Conservation (phyloP, 2,329 filamentous ascomycete species). For the Clarireedia monteithiana region DNA sequence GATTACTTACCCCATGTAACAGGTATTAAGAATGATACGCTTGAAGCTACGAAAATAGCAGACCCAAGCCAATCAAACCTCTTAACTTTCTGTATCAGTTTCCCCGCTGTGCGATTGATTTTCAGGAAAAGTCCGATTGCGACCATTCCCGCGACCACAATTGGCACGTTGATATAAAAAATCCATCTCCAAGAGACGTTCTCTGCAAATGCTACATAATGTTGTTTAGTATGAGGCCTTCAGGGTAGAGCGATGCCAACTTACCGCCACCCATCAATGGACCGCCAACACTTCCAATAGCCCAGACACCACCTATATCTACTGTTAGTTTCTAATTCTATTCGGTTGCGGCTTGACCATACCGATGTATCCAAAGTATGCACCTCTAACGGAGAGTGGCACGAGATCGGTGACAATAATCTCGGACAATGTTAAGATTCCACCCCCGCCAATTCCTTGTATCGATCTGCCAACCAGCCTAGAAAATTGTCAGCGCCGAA, state of each 20-base stretch:
- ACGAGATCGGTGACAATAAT: slow-evolving; percentile 41
- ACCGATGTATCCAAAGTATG: slow-evolving; percentile 31
- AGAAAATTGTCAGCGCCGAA: neutral
- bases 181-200: slow-evolving; percentile 52
- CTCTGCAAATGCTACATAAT: slow-evolving; percentile 38
- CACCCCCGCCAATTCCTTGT: slow-evolving; percentile 45
- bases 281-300: slow-evolving; percentile 45
- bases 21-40: slow-evolving; percentile 52
- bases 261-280: slow-evolving; percentile 41
- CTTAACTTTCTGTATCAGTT: slow-evolving; percentile 28
- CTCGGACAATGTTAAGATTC: slow-evolving; percentile 39
- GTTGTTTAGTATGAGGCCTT: neutral
- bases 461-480: slow-evolving; percentile 34
- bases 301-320: slow-evolving; percentile 35
- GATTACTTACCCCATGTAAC: slow-evolving; percentile 44
- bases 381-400: slow-evolving; percentile 34
- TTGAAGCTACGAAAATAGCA: slow-evolving; percentile 50
- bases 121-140: slow-evolving; percentile 25
- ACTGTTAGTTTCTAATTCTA: neutral
- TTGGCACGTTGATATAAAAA: slow-evolving; percentile 41
- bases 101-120: slow-evolving; percentile 19
- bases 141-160: slow-evolving; percentile 20
- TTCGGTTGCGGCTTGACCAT: neutral
- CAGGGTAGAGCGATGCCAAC: neutral
- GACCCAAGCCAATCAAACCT: slow-evolving; percentile 58